Evolutionary conservation across 1,139 yeast genomes (phyloP), one percentile per base, ranked within the genome.

Genomic region (Lodderomyces parapsilosis): DNA sequence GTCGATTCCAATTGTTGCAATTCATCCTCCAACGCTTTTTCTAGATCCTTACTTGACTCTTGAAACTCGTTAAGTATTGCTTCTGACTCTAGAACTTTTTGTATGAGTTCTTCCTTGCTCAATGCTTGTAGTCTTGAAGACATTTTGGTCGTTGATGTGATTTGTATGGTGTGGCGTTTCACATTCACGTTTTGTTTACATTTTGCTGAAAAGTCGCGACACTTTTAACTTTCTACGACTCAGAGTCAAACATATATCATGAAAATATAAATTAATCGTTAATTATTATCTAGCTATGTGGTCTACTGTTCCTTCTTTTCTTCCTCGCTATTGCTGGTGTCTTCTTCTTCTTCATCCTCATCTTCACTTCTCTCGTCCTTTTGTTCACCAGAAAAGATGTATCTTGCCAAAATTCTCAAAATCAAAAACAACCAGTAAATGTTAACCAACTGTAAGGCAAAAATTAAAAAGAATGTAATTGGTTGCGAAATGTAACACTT

Each of bases 401-500:
- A 71, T 58, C 96, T 79, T 61, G 73, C 80, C 40, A 85, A 72
- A 54, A 93, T 87, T 62, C 97, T 81, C 44, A 86, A 53, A 48
- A 94, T 88, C 58, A 93, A 74, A 56, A 78, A 80, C 49, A 91
- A 74, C 99, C 99, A 93, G 68, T 87, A 93, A 19, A 78, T 57
- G 59, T 93, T 93, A 46, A 93, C 91, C 45, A 88, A 58, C 62
- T 93, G 99, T 52, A 93, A 76, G 1, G 94, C 91, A 45, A 78
- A 71, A 47, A 93, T 77, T 58, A 93, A 77, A 17, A 68, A 65
- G 58, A 93, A 91, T 2, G 93, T 91, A 60, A 93, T 90, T 48
- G 87, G 86, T 67, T 88, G 96, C 14, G 98, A 86, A 52, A 94
- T 87, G 84, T 88, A 89, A 68, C 98, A 93, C 66, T 94, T 93